These are phyloP conservation scores for Pichiaceae sp. DNA, from an alignment of 1,139 yeast genomes.

Conservation along the genomic window DNA sequence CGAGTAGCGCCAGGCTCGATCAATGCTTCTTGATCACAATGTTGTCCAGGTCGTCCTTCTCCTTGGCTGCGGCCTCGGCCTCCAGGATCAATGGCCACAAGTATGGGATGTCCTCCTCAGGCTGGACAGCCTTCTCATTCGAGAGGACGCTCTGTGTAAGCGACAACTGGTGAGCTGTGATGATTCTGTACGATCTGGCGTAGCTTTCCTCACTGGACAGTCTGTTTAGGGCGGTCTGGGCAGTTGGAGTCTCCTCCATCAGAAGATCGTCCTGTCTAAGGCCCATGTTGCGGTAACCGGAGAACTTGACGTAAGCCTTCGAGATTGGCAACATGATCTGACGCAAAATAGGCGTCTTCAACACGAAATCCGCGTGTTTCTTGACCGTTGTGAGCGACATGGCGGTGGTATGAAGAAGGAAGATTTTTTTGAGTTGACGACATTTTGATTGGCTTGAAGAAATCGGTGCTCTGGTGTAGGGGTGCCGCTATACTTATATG, in stretches of 20 bases:
- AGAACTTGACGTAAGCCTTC: conserved; percentile 56
- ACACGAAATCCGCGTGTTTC: conserved; percentile 72
- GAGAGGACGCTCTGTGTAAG: conserved; percentile 83
- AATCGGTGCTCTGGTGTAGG: too few relatives aligned
- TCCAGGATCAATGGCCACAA: conserved; percentile 85
- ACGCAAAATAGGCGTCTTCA: conserved; percentile 72
- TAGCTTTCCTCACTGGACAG: conserved; percentile 77
- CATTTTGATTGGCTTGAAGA: background rate
- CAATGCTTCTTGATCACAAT: conserved; percentile 32
- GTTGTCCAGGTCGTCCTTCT: conserved; percentile 84
- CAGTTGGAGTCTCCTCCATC: conserved; percentile 76
- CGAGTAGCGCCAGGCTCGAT: too few relatives aligned
- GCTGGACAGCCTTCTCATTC: conserved; percentile 64
- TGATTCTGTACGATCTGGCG: conserved; percentile 85
- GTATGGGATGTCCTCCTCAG: conserved; percentile 80
- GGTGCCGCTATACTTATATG: too few relatives aligned
- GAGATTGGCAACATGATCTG: conserved; percentile 76
- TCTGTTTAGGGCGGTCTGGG: conserved; percentile 84
- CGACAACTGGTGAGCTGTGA: conserved; percentile 86
- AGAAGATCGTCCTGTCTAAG: conserved; percentile 79
- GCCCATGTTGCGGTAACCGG: conserved; percentile 94
- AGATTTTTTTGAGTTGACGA: background rate
- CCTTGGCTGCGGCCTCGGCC: conserved; percentile 88
- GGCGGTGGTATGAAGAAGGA: background rate
- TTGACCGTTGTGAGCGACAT: conserved; percentile 72